phyloP scores from a whole-genome alignment of 495 filamentous ascomycete species.

The Neurospora tetrasperma region DNA sequence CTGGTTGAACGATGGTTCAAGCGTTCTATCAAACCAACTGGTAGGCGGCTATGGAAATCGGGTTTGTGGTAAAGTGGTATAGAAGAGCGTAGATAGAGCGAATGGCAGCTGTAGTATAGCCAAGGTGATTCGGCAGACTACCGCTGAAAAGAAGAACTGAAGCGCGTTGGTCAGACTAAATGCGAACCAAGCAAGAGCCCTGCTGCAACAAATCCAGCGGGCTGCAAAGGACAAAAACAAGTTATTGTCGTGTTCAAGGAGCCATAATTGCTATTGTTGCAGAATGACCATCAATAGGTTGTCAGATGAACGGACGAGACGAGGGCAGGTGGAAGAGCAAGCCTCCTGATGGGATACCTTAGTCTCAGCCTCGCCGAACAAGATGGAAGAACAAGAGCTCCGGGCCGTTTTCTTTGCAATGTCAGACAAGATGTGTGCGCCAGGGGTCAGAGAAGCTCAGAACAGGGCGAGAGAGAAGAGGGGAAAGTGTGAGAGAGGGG shows the following conservation, averaged over 20 bases:
- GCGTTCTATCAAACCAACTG: background rate
- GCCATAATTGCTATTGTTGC: conserved; percentile 9
- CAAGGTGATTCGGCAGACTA: background rate
- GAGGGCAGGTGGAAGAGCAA: conserved; percentile 6
- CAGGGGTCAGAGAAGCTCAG: conserved; percentile 4
- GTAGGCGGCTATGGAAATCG: background rate
- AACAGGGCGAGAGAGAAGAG: conserved; percentile 3
- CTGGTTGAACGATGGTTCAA: background rate
- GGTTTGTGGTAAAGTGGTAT: background rate
- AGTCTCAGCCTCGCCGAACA: conserved; percentile 4
- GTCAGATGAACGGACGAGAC: conserved; percentile 28
- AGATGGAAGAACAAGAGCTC: background rate
- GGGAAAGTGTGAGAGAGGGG: background rate
- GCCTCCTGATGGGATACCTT: conserved; percentile 20
- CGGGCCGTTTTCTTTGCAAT: conserved; percentile 1
- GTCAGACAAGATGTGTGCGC: conserved; percentile 4
- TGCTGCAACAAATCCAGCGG: background rate
- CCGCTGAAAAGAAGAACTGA: background rate
- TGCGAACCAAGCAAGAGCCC: conserved; percentile 4
- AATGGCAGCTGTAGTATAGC: conserved; percentile 4
- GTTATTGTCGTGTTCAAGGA: background rate
- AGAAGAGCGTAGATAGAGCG: conserved; percentile 2
- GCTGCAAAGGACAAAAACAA: background rate
- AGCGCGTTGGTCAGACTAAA: conserved; percentile 2
- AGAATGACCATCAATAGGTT: conserved; percentile 19